Percentiles rank a stretch among this genome's conserved stretches.
These are phyloP conservation scores for Jaapia argillacea DNA, from an alignment of 768 basidiomycete genomes.

Conservation along the genomic window DNA sequence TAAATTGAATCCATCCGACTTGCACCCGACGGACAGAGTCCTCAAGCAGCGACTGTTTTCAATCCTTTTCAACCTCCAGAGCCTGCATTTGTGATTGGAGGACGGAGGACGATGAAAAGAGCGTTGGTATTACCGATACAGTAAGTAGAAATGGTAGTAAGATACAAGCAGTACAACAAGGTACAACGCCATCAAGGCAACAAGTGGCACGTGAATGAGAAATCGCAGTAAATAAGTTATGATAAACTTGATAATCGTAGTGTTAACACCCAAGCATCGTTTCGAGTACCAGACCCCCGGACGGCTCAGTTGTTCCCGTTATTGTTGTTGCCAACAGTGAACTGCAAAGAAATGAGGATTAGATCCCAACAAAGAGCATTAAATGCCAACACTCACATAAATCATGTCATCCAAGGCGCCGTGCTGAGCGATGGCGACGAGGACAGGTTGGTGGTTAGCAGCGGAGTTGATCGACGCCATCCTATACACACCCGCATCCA, in stretches of 20 bases:
- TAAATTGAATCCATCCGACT: no score
- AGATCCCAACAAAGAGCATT: neutral
- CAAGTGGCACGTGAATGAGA: neutral
- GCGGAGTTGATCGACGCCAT: slow-evolving; percentile 32
- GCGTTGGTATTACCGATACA: no score
- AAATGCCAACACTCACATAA: slow-evolving; percentile 15
- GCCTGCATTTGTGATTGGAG: no score
- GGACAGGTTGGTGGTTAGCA: slow-evolving; percentile 30
- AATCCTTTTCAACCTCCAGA: no score
- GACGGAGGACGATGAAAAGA: no score
- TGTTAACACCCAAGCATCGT: neutral
- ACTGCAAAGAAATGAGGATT: neutral
- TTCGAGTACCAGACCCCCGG: neutral
- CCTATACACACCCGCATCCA: slow-evolving; percentile 42
- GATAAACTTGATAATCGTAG: neutral
- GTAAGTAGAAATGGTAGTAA: no score
- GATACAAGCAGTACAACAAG: neutral
- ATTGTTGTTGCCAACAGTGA: neutral
- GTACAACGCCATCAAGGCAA: neutral
- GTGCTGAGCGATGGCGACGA: slow-evolving; percentile 27
- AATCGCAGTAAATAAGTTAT: neutral
- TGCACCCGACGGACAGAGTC: no score
- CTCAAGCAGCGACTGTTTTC: no score
- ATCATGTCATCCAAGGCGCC: slow-evolving; percentile 25
- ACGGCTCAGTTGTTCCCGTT: neutral